Percentiles rank a stretch among this genome's conserved stretches.
phyloP scores from a whole-genome alignment of 75 land plant genomes.

The Selaginella moellendorffii region DNA sequence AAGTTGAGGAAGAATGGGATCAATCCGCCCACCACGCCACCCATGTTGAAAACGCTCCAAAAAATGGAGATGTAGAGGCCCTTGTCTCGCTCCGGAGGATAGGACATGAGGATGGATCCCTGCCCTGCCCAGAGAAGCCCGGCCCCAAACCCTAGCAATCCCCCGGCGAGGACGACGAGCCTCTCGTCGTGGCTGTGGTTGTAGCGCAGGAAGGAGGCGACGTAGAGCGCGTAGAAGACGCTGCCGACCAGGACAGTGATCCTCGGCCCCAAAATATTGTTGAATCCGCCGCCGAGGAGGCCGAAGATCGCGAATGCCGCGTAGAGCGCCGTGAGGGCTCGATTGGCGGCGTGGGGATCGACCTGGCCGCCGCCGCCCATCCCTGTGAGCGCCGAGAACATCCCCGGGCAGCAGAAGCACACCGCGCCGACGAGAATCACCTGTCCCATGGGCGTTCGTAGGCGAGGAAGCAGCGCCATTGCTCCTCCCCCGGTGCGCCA shows the following conservation, averaged over 20 bases:
- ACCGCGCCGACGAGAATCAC: neutral
- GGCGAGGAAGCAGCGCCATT: neutral
- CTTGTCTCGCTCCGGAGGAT: neutral
- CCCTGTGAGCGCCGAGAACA: neutral
- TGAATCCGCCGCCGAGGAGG: neutral
- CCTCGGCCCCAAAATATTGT: constrained; percentile 1
- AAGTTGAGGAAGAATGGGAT: neutral
- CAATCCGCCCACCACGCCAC: neutral
- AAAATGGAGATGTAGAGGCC: neutral
- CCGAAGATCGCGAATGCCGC: constrained; percentile 3
- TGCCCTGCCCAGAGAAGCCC: neutral
- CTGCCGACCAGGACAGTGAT: neutral
- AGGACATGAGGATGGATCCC: constrained; percentile 2
- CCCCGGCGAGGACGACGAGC: constrained; percentile 1
- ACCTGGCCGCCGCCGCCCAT: constrained; percentile 5
- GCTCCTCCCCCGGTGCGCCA: neutral
- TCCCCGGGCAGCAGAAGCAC: constrained; percentile 8
- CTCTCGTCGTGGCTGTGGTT: neutral
- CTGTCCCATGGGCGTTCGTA: neutral
- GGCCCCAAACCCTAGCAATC: constrained; percentile 1
- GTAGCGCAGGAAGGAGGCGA: neutral
- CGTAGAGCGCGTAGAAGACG: neutral
- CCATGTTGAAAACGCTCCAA: constrained; percentile 2
- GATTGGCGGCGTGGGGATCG: neutral
- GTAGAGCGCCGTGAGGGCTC: neutral